Evolutionary conservation across 352 stramenopile genomes (phyloP).

Genomic region (Globisporangium radiosum): DNA sequence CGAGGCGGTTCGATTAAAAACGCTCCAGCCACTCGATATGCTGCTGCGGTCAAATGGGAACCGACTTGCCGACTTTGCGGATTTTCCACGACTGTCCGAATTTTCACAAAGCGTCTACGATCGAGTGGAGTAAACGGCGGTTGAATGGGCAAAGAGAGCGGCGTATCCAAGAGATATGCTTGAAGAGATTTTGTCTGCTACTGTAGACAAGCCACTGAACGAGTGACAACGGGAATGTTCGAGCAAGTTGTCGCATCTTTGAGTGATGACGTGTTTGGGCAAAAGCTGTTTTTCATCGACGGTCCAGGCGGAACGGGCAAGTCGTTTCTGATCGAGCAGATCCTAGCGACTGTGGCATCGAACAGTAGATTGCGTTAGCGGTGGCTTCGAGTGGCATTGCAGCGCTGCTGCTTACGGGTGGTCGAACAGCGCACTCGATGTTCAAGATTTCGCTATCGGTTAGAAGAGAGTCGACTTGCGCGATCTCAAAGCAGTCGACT

Average conservation of each 20-base stretch:
- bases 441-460: conserved; percentile 24
- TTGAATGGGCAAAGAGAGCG: background rate
- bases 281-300: conserved; percentile 27
- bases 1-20: background rate
- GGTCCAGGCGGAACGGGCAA: conserved; percentile 29
- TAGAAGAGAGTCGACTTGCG: conserved; percentile 9
- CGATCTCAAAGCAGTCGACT: conserved; percentile 16
- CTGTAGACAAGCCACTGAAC: background rate
- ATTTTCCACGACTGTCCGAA: conserved; percentile 2
- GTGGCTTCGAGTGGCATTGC: conserved; percentile 27
- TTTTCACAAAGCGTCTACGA: background rate
- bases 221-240: background rate
- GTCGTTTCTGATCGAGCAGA: conserved; percentile 17
- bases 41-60: background rate
- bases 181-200: conserved; percentile 10
- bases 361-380: conserved; percentile 15
- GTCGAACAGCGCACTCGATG: conserved; percentile 24
- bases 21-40: background rate
- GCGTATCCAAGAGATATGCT: conserved; percentile 12
- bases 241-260: background rate
- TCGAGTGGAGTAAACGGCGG: background rate
- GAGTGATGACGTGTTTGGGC: background rate
- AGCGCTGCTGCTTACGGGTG: conserved; percentile 19
- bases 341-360: conserved; percentile 16
- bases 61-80: no score